Conservation (phyloP, 257 asterid species). For the Salvia miltiorrhiza region DNA sequence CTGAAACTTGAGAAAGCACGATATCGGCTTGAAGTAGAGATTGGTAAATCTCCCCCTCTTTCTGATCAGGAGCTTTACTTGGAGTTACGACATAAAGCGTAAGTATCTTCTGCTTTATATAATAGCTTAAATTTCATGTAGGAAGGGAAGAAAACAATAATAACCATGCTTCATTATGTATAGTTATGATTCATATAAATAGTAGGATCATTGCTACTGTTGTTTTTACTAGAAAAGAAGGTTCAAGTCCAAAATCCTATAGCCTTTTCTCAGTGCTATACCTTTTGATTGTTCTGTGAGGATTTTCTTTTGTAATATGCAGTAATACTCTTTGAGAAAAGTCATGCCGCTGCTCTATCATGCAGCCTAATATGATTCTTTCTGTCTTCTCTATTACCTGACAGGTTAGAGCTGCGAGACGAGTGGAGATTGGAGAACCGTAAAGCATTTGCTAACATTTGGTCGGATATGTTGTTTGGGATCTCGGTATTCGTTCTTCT, state of each 20-base stretch:
- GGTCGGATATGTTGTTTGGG: constrained; percentile 92
- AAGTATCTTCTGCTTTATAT: constrained; percentile 26
- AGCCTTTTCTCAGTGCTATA: background rate
- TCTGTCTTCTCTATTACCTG: constrained; percentile 16
- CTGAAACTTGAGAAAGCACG: constrained; percentile 78
- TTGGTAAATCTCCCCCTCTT: constrained; percentile 95
- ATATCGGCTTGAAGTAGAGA: constrained; percentile 90
- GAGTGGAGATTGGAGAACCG: constrained; percentile 93
- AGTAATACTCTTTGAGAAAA: background rate
- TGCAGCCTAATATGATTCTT: constrained; percentile 1
- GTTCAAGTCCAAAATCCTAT: background rate
- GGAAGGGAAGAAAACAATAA: background rate
- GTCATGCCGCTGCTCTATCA: background rate
- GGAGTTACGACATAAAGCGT: constrained; percentile 85
- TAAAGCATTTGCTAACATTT: constrained; percentile 87
- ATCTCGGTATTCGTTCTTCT: constrained; percentile 74
- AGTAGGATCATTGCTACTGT: background rate
- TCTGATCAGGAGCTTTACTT: constrained; percentile 77
- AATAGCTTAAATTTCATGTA: background rate
- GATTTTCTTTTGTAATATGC: background rate
- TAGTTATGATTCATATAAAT: background rate
- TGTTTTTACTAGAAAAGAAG: background rate
- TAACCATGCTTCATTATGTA: constrained; percentile 7
- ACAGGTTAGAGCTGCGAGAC: constrained; percentile 83
- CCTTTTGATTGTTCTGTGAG: background rate